phyloP scores from a whole-genome alignment of 1,139 yeast genomes.

The Scheffersomyces titani region DNA sequence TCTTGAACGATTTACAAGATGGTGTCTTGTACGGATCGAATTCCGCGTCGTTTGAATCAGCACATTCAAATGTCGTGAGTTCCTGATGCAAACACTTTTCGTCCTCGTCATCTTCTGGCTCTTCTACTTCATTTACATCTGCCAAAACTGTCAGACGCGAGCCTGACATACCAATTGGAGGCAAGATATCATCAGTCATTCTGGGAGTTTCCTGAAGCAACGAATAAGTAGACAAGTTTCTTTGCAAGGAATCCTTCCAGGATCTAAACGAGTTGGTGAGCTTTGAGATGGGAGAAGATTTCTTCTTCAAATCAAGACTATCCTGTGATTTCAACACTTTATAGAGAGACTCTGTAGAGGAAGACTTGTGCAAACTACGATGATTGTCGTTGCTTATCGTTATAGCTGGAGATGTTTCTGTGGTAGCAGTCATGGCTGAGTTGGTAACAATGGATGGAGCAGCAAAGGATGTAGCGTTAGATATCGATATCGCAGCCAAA shows the following conservation, averaged over 20 bases:
- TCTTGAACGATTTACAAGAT: constrained; percentile 21
- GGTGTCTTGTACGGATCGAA: constrained; percentile 7
- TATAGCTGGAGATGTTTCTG: neutral
- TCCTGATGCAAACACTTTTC: neutral
- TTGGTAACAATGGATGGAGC: neutral
- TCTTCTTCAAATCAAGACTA: neutral
- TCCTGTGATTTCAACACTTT: constrained; percentile 2
- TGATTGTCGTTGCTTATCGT: neutral
- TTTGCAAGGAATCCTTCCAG: constrained; percentile 6
- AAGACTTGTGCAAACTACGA: neutral
- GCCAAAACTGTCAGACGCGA: neutral
- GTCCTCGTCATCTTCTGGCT: neutral
- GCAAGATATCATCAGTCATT: constrained; percentile 25
- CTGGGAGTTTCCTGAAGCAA: constrained; percentile 16
- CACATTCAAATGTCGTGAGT: neutral
- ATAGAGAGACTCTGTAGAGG: constrained; percentile 6
- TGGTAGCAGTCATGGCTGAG: neutral
- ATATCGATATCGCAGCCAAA: neutral
- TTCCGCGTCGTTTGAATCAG: neutral
- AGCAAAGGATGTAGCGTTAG: neutral
- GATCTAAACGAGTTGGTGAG: constrained; percentile 7
- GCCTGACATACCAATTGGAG: constrained; percentile 3
- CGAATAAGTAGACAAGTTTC: constrained; percentile 7
- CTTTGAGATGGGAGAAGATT: constrained; percentile 6
- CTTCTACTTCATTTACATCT: neutral